phyloP scores from a whole-genome alignment of 176 grass and related monocot species.

The Paspalum notatum region DNA sequence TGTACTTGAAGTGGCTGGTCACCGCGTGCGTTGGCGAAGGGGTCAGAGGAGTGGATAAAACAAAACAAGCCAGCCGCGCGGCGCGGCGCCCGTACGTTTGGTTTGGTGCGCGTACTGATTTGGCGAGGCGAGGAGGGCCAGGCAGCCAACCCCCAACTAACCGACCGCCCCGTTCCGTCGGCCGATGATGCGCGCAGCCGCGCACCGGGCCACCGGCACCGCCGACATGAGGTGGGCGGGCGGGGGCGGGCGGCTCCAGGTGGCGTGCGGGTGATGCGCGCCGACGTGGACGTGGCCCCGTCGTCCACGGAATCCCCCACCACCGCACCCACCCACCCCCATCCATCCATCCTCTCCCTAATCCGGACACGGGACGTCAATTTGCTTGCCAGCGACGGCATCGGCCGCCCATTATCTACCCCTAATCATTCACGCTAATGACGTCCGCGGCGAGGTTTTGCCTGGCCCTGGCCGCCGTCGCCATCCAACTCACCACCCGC shows the following conservation, averaged over 20 bases:
- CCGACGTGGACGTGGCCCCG: slow-evolving; percentile 61
- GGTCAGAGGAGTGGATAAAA: not conserved
- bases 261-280: slow-evolving; percentile 42
- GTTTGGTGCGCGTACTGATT: slow-evolving; percentile 41
- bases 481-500: not conserved
- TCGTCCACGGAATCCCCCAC: slow-evolving; percentile 46
- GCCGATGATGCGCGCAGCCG: not conserved
- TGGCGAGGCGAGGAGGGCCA: not conserved
- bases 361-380: slow-evolving; percentile 43
- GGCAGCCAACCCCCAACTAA: not conserved
- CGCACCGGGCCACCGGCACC: not conserved
- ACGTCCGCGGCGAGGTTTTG: slow-evolving; percentile 11
- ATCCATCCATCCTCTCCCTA: not conserved
- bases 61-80: not conserved
- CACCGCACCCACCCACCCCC: not conserved
- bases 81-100: not conserved
- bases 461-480: too few species aligned
- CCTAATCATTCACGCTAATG: slow-evolving; percentile 34
- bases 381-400: slow-evolving; percentile 45
- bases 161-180: not conserved
- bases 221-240: slow-evolving; percentile 38
- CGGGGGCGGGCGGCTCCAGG: slow-evolving; percentile 16
- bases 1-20: not conserved
- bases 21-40: not conserved
- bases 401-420: slow-evolving; percentile 21